phyloP scores from a whole-genome alignment of 345 rosid species.

The Ceriops tagal region DNA sequence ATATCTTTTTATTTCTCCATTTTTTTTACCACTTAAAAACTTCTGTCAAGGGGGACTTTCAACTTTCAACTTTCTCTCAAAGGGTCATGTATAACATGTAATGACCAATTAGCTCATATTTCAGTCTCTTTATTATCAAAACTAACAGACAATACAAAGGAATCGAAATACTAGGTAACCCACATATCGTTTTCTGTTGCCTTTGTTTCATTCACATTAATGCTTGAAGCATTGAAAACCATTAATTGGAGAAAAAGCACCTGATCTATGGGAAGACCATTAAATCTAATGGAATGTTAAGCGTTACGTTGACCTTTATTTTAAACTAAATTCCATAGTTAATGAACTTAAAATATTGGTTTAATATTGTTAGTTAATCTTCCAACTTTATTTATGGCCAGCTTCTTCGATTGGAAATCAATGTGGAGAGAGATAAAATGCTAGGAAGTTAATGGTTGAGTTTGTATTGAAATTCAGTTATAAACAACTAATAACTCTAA shows the following conservation, averaged over 20 bases:
- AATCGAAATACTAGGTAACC: too few relatives aligned
- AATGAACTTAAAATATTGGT: constrained; percentile 8
- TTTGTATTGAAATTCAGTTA: constrained; percentile 9
- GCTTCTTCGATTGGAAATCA: constrained; percentile 1
- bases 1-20: too few relatives aligned
- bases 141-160: too few relatives aligned
- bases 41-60: too few relatives aligned
- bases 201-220: too few relatives aligned
- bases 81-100: too few relatives aligned
- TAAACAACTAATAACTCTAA: neutral
- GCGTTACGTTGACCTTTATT: constrained; percentile 6
- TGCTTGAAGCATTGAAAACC: neutral
- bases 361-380: neutral
- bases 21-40: too few relatives aligned
- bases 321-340: neutral
- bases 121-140: too few relatives aligned
- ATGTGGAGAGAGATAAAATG: neutral
- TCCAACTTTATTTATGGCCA: neutral
- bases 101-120: too few relatives aligned
- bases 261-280: neutral
- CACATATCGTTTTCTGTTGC: too few relatives aligned
- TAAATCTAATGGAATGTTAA: constrained; percentile 1
- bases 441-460: neutral
- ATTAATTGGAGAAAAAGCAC: neutral
- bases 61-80: too few relatives aligned